Evolutionary conservation across 305 asterid genomes (phyloP).

Genomic region (Plantago coronopus): DNA sequence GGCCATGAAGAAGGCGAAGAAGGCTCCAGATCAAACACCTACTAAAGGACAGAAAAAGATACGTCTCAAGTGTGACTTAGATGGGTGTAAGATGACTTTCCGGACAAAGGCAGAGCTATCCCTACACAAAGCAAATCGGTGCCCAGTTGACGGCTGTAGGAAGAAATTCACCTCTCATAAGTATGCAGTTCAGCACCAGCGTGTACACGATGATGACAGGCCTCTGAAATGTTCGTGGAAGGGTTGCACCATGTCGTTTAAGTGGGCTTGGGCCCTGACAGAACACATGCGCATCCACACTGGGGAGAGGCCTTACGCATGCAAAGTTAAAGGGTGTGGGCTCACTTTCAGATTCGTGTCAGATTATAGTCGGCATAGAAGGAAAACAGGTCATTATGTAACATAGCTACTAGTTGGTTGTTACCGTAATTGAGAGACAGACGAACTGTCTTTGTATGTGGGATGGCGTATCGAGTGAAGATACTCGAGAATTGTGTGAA

Average conservation of each 20-base stretch:
- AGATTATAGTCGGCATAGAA: slow-evolving; percentile 80
- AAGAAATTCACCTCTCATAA: slow-evolving; percentile 80
- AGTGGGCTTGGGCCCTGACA: slow-evolving; percentile 98
- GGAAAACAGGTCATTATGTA: slow-evolving; percentile 74
- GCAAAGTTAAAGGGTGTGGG: slow-evolving; percentile 71
- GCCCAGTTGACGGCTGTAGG: slow-evolving; percentile 71
- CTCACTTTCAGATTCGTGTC: slow-evolving; percentile 86
- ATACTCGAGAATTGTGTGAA: slow-evolving; percentile 22
- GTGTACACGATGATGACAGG: slow-evolving; percentile 76
- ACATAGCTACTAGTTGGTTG: slow-evolving; percentile 17
- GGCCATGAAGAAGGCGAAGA: slow-evolving; percentile 28
- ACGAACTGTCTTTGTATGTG: slow-evolving; percentile 18
- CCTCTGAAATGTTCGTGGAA: slow-evolving; percentile 86
- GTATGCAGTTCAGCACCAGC: slow-evolving; percentile 60
- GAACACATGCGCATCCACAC: slow-evolving; percentile 85
- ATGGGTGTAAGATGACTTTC: slow-evolving; percentile 67
- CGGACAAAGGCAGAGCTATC: slow-evolving; percentile 59
- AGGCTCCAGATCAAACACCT: slow-evolving; percentile 24
- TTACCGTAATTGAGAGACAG: slow-evolving; percentile 7
- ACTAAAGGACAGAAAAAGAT: slow-evolving; percentile 37
- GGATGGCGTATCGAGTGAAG: slow-evolving; percentile 19
- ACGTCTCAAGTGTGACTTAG: slow-evolving; percentile 51
- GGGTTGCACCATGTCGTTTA: slow-evolving; percentile 77
- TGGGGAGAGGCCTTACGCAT: slow-evolving; percentile 70
- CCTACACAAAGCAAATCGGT: slow-evolving; percentile 62